Percentiles rank a stretch among this genome's conserved stretches.
Evolutionary conservation across 1,284 basidiomycete genomes (phyloP).

Genomic region (Moesziomyces antarcticus): DNA sequence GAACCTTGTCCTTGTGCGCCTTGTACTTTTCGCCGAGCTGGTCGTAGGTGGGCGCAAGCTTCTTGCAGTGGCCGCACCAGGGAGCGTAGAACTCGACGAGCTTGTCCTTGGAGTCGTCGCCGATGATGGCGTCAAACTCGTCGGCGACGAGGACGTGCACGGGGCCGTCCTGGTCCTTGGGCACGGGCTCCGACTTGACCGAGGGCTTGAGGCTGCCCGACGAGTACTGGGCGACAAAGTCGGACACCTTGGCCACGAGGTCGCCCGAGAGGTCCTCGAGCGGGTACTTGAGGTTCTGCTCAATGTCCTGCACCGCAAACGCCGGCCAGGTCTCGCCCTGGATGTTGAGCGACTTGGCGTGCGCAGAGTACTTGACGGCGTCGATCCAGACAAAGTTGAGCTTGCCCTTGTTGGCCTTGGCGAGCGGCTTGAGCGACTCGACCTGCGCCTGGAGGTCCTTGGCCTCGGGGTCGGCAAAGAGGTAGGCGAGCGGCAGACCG

Average conservation of each 20-base stretch:
- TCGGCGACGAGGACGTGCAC: conserved; percentile 89
- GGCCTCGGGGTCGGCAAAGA: conserved; percentile 86
- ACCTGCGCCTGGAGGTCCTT: conserved; percentile 77
- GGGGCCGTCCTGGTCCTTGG: conserved; percentile 82
- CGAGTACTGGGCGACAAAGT: conserved; percentile 77
- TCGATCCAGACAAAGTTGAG: conserved; percentile 99
- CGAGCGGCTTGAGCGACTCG: conserved; percentile 79
- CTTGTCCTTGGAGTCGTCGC: conserved; percentile 88
- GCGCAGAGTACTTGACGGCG: conserved; percentile 89
- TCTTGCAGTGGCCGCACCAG: conserved; percentile 89
- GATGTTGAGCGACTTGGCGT: conserved; percentile 94
- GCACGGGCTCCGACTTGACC: conserved; percentile 91
- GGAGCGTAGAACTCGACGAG: conserved; percentile 95
- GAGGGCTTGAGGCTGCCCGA: conserved; percentile 81
- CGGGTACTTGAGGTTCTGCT: conserved; percentile 88
- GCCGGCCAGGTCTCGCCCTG: conserved; percentile 82
- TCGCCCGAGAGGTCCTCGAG: conserved; percentile 76
- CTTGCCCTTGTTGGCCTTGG: conserved; percentile 83
- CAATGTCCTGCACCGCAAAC: conserved; percentile 90
- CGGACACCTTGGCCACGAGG: conserved; percentile 71
- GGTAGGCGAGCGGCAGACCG: conserved; percentile 88
- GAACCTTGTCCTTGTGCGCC: conserved; percentile 78
- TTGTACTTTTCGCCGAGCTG: conserved; percentile 87
- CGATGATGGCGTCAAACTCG: conserved; percentile 84
- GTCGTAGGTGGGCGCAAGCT: conserved; percentile 94